These are phyloP conservation scores for Barnettozyma wickerhamii DNA, from an alignment of 805 yeast genomes.

Conservation along the genomic window DNA sequence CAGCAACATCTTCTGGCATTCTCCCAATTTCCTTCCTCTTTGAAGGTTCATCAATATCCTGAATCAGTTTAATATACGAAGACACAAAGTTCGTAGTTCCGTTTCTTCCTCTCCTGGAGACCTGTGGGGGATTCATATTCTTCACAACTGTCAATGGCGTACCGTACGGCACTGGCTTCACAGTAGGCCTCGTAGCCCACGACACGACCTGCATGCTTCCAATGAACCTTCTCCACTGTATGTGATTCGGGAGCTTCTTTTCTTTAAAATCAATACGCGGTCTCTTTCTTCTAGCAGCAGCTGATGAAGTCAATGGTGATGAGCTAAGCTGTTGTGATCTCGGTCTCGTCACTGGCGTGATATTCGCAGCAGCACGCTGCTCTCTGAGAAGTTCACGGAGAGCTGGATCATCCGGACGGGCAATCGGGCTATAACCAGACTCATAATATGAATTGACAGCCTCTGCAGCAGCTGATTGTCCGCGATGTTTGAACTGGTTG, in stretches of 20 bases:
- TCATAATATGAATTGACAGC: slow-evolving; percentile 41
- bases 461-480: slow-evolving; percentile 30
- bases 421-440: background rate
- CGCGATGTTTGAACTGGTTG: slow-evolving; percentile 23
- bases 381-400: background rate
- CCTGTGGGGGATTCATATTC: slow-evolving; percentile 27
- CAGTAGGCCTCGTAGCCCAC: slow-evolving; percentile 68
- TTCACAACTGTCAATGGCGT: slow-evolving; percentile 38
- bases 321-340: background rate
- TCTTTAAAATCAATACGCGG: background rate
- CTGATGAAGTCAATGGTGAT: background rate
- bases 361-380: background rate
- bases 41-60: slow-evolving; percentile 21
- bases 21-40: slow-evolving; percentile 65
- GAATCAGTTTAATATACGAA: slow-evolving; percentile 30
- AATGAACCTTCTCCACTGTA: slow-evolving; percentile 42
- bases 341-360: background rate
- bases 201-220: slow-evolving; percentile 60
- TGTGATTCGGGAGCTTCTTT: slow-evolving; percentile 10
- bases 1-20: slow-evolving; percentile 64
- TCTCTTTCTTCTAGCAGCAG: background rate
- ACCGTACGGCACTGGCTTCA: slow-evolving; percentile 41
- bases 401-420: background rate
- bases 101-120: slow-evolving; percentile 22
- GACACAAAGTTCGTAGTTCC: slow-evolving; percentile 24